Evolutionary conservation across 768 basidiomycete genomes (phyloP), one percentile per base, ranked within the genome.

Genomic region (Lactarius vividus): DNA sequence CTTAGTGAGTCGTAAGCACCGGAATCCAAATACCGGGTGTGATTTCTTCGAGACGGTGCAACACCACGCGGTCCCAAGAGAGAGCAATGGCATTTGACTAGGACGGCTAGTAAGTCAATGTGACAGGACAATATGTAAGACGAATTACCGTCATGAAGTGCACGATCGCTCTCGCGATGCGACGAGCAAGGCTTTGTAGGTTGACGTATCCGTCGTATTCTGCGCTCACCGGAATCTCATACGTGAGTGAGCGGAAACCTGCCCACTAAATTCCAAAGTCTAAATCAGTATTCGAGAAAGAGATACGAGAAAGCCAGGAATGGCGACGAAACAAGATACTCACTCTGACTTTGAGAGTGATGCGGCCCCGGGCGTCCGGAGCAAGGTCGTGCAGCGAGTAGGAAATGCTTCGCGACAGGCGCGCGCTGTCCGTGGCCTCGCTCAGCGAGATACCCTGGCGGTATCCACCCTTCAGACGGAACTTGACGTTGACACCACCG

Each of bases 1-100:
- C 37, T 67, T 60, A 65, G 40, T 65, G 60, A 3, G 68, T 69
- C 1, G 35, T 69, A 1, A 70, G 59, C 1, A 69, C 57, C 0
- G 70, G 68, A 31, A 70, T 58, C 68, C 68, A 70, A 3, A 61
- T 13, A n/a, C 70, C 68, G 39, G 49, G 57, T 10, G 56, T 39
- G 40, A n/a, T 49, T 23, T 70, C 68, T 46, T 70, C 70, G 4
- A 70, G 68, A 33, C 70, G 68, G 31, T 69, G 62, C 1, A 70
- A 15, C 15, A 70, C 44, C 13, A 70, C 70, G 23, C 70, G 70
- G 15, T 69, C 59, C 68, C 64, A 66, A 46, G 68, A n/a, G n/a
- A 70, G 68, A 2, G 39, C 2, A n/a, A 70, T 69, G n/a, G 28
- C 52, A 35, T 70, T 69, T 44, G 59, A 10, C 70, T 70, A 52